Conservation (phyloP, 75 land plant genomes). For the Cryptomeria japonica region DNA sequence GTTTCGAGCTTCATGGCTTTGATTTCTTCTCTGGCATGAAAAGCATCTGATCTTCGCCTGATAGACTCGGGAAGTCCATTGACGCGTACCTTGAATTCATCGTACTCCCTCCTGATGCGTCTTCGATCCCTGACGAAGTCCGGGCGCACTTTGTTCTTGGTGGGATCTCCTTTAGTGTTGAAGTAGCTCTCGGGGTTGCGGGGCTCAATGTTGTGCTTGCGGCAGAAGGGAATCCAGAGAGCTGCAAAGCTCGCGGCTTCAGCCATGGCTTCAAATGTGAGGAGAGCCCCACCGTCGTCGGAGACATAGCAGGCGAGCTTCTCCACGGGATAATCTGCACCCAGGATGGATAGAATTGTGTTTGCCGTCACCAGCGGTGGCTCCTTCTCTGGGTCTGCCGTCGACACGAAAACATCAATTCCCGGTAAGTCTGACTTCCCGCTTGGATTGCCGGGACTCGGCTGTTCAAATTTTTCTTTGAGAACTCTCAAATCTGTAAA, state of each 20-base stretch:
- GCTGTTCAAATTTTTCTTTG: constrained; percentile 68
- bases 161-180: constrained; percentile 60
- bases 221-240: constrained; percentile 75
- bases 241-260: constrained; percentile 71
- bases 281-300: constrained; percentile 82
- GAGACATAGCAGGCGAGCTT: constrained; percentile 78
- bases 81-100: constrained; percentile 86
- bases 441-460: constrained; percentile 56
- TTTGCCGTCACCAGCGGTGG: constrained; percentile 83
- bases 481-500: constrained; percentile 65
- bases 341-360: constrained; percentile 81
- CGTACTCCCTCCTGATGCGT: constrained; percentile 77
- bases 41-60: constrained; percentile 72
- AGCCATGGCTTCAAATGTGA: constrained; percentile 84
- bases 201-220: constrained; percentile 79
- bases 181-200: constrained; percentile 76
- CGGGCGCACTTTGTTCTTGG: constrained; percentile 60
- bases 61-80: constrained; percentile 82
- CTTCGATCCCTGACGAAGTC: constrained; percentile 76
- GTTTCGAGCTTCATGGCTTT: constrained; percentile 50
- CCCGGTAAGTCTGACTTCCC: constrained; percentile 88
- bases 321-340: constrained; percentile 78
- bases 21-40: constrained; percentile 81
- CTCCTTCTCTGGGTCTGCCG: constrained; percentile 90
- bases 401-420: constrained; percentile 66